Conservation (phyloP, 2,329 filamentous ascomycete species). For the Colletotrichum sp. region DNA sequence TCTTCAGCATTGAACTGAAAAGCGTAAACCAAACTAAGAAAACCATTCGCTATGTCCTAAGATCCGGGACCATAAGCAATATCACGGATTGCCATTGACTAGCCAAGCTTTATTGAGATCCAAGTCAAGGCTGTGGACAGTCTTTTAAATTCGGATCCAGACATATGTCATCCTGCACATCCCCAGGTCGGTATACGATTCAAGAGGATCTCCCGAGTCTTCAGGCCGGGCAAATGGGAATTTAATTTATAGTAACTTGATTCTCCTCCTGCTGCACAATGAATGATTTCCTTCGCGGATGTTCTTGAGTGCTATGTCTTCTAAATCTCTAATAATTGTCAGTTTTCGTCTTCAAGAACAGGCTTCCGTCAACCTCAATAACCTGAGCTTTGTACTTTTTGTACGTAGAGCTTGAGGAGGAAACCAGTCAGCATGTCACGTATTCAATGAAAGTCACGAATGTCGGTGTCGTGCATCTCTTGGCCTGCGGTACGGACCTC, state of each 20-base stretch:
- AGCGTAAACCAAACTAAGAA: neutral
- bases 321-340: too few species aligned
- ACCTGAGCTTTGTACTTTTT: neutral
- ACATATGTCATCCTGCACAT: neutral
- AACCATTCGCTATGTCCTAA: accelerated
- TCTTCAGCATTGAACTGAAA: accelerated
- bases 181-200: too few species aligned
- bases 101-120: neutral
- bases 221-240: too few species aligned
- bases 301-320: too few species aligned
- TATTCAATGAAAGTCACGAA: too few species aligned
- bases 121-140: neutral
- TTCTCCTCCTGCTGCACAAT: too few species aligned
- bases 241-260: accelerated
- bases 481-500: neutral
- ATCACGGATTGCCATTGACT: neutral
- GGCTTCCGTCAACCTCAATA: neutral
- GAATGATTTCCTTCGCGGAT: too few species aligned
- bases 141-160: neutral
- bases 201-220: too few species aligned
- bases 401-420: neutral
- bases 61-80: accelerated
- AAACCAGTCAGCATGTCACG: neutral
- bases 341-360: neutral
- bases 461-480: neutral